Conservation (phyloP, 2,329 filamentous ascomycete genomes). For the Sclerotinia trifoliorum region DNA sequence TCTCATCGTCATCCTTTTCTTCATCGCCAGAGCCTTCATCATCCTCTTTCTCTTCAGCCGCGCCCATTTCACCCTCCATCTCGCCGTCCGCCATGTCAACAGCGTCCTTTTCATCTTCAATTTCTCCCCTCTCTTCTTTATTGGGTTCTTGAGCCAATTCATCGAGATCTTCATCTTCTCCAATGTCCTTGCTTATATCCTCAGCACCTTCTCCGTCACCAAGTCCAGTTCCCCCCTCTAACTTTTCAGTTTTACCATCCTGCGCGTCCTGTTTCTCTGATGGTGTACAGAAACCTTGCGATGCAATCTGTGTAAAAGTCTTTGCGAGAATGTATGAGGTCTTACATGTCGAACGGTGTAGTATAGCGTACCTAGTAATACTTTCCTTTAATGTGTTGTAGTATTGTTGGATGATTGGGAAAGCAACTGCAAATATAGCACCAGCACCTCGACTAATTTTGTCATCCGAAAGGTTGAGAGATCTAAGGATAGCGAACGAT, state of each 20-base stretch:
- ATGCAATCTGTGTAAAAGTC: conserved; percentile 74
- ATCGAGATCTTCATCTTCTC: conserved; percentile 86
- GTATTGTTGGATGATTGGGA: conserved; percentile 77
- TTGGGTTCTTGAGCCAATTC: conserved; percentile 86
- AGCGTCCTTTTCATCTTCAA: conserved; percentile 79
- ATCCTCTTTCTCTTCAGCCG: conserved; percentile 60
- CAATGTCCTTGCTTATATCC: conserved; percentile 96
- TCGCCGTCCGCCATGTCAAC: conserved; percentile 94
- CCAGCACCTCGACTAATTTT: conserved; percentile 48
- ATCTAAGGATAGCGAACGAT: conserved; percentile 48
- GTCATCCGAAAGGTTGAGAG: conserved; percentile 45
- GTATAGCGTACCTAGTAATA: conserved; percentile 55
- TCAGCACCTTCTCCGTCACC: conserved; percentile 94
- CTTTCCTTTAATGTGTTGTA: conserved; percentile 57
- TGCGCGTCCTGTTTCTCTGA: conserved; percentile 74
- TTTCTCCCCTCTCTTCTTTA: conserved; percentile 56
- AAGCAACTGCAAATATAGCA: conserved; percentile 58
- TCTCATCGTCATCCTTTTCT: conserved; percentile 63
- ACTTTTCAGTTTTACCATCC: conserved; percentile 68
- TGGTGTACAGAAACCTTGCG: conserved; percentile 88
- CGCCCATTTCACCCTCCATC: conserved; percentile 79
- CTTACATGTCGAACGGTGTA: conserved; percentile 71
- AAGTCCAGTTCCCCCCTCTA: conserved; percentile 89
- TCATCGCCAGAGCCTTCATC: conserved; percentile 64
- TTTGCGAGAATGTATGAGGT: conserved; percentile 74